These are phyloP conservation scores for Cordyceps cicadae DNA, from an alignment of 2,329 filamentous ascomycete genomes.

Conservation along the genomic window DNA sequence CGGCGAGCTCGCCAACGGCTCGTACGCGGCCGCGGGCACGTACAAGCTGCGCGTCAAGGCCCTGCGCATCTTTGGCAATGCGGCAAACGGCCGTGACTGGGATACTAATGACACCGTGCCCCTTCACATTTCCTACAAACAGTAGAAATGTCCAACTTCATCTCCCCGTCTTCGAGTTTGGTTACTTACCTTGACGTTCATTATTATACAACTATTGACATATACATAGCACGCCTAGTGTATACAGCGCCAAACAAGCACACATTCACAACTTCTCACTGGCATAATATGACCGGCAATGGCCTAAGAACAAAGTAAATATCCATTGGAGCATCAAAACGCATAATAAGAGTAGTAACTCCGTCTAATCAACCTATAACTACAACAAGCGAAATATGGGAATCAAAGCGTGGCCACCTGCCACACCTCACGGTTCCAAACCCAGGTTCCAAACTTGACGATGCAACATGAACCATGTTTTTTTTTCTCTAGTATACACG, in stretches of 20 bases:
- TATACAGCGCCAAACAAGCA: background rate
- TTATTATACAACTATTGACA: background rate
- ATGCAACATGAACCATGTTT: background rate
- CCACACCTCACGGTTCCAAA: background rate
- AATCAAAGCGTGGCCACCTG: background rate
- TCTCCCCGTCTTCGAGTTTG: background rate
- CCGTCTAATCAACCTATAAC: slow-evolving; percentile 12
- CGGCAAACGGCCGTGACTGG: slow-evolving; percentile 28
- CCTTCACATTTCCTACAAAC: background rate
- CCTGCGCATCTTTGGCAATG: slow-evolving; percentile 36
- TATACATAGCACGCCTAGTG: background rate
- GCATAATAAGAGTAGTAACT: slow-evolving; percentile 9
- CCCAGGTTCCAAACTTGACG: background rate
- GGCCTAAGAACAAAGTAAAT: slow-evolving; percentile 11
- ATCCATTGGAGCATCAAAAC: slow-evolving; percentile 7
- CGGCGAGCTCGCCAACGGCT: slow-evolving; percentile 32
- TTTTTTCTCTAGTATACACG: slow-evolving; percentile 61
- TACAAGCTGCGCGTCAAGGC: slow-evolving; percentile 37
- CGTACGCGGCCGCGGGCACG: slow-evolving; percentile 31
- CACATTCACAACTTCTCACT: background rate
- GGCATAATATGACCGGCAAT: background rate
- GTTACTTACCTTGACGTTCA: background rate
- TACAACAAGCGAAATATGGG: slow-evolving; percentile 10
- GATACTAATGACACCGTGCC: slow-evolving; percentile 28
- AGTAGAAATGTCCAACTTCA: background rate